Evolutionary conservation across 2,329 filamentous ascomycete genomes (phyloP).

Genomic region (Ascochyta viciae-villosae): DNA sequence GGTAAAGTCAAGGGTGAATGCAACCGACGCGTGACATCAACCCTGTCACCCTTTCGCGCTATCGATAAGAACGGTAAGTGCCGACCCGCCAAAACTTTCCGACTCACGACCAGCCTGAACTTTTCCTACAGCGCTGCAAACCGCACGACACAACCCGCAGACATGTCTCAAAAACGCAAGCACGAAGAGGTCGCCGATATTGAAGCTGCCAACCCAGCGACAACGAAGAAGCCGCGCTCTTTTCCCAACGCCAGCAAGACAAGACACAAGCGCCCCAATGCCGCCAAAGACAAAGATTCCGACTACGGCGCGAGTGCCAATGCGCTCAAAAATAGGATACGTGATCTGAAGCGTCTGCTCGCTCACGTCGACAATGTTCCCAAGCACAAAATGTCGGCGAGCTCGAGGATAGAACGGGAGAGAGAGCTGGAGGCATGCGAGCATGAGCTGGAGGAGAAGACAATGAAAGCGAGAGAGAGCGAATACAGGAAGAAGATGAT

Average conservation of each 20-base stretch:
- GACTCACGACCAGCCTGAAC: constrained; percentile 3
- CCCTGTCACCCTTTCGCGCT: constrained; percentile 4
- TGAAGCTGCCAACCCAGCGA: constrained; percentile 15
- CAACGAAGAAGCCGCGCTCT: constrained; percentile 36
- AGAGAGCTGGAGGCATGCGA: constrained; percentile 73
- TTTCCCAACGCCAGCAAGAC: constrained; percentile 27
- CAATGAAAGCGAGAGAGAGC: constrained; percentile 57
- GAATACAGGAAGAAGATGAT: constrained; percentile 75
- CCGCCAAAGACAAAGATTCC: constrained; percentile 29
- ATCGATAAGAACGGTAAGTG: constrained; percentile 18
- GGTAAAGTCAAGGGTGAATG: constrained; percentile 19
- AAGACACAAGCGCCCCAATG: constrained; percentile 29
- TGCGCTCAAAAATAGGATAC: constrained; percentile 73
- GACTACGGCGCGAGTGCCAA: constrained; percentile 53
- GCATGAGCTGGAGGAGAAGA: constrained; percentile 62
- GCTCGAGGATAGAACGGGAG: constrained; percentile 73
- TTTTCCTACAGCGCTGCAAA: constrained; percentile 13
- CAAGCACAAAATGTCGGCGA: constrained; percentile 64
- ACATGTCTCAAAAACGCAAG: constrained; percentile 49
- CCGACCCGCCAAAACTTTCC: constrained; percentile 45
- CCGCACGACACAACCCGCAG: constrained; percentile 5
- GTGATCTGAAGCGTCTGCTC: constrained; percentile 72
- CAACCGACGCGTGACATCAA: constrained; percentile 28
- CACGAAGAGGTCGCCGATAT: constrained; percentile 30
- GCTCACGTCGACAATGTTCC: constrained; percentile 61